These are phyloP conservation scores for Cutaneotrichosporon cutaneum DNA, from an alignment of 1,284 basidiomycete species.

Conservation along the genomic window DNA sequence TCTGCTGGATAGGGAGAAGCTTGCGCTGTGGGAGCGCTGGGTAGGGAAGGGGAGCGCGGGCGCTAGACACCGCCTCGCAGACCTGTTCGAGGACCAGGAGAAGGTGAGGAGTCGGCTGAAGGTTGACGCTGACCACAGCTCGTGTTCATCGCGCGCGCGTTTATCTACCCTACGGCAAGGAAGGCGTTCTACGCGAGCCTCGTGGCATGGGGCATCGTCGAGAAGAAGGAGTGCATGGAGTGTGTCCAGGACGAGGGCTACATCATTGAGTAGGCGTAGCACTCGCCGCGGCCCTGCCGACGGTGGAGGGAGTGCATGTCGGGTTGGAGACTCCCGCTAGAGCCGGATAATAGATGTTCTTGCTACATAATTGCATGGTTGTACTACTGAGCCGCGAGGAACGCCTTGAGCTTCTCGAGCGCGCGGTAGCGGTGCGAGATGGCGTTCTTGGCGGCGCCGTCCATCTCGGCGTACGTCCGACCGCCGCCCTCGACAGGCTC, in stretches of 20 bases:
- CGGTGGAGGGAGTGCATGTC: not conserved
- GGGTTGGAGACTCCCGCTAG: not conserved
- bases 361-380: conserved; percentile 1
- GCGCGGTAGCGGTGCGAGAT: conserved; percentile 89
- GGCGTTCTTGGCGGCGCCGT: conserved; percentile 74
- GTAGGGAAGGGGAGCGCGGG: conserved; percentile 22
- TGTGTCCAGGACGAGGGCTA: not conserved
- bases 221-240: conserved; percentile 10
- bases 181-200: conserved; percentile 9
- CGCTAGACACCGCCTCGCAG: conserved; percentile 14
- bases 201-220: conserved; percentile 4
- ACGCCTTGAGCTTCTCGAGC: conserved; percentile 72
- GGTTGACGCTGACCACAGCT: conserved; percentile 18
- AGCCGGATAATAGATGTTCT: not conserved
- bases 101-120: conserved; percentile 8
- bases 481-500: conserved; percentile 62
- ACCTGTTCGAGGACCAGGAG: conserved; percentile 8
- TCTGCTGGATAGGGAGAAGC: conserved; percentile 40
- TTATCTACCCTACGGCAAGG: conserved; percentile 12
- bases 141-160: conserved; percentile 11
- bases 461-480: conserved; percentile 85
- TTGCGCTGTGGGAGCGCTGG: conserved; percentile 40
- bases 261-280: not conserved
- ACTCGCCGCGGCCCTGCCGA: no score
- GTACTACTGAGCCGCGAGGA: conserved; percentile 54